Percentiles rank a stretch among this genome's conserved stretches.
phyloP scores from a whole-genome alignment of 768 basidiomycete genomes.

The Xanthoconium purpureum region DNA sequence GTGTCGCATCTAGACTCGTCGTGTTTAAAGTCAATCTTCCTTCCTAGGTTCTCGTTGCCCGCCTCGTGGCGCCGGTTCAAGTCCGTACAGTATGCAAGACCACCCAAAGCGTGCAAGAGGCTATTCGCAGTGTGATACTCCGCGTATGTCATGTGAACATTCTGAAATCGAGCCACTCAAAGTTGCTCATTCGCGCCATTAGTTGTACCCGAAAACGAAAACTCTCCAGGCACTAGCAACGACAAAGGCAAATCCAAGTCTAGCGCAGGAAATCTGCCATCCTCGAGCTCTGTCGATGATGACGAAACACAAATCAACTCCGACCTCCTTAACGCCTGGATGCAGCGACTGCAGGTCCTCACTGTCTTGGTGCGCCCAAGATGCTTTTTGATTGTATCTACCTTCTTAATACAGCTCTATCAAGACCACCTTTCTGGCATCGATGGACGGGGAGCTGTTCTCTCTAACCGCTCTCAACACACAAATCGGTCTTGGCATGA shows the following conservation, averaged over 20 bases:
- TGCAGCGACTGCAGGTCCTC: slow-evolving; percentile 26
- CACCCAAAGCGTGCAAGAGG: neutral
- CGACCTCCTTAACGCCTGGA: slow-evolving; percentile 24
- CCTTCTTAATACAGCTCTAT: neutral
- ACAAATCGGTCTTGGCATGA: slow-evolving; percentile 8
- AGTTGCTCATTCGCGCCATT: neutral
- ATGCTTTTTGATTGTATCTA: neutral
- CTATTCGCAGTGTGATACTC: slow-evolving; percentile 3
- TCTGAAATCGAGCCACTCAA: neutral
- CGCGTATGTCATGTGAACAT: slow-evolving; percentile 14
- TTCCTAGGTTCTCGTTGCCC: neutral
- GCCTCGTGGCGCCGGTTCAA: slow-evolving; percentile 1
- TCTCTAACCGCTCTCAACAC: slow-evolving; percentile 24
- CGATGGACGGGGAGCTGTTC: slow-evolving; percentile 30
- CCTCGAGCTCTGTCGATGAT: neutral
- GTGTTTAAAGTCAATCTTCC: neutral
- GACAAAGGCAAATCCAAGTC: slow-evolving; percentile 7
- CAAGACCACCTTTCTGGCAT: slow-evolving; percentile 30
- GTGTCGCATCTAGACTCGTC: no score
- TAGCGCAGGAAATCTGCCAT: neutral
- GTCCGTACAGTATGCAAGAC: neutral
- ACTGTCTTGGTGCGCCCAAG: slow-evolving; percentile 26
- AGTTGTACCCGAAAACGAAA: slow-evolving; percentile 3
- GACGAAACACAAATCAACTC: slow-evolving; percentile 13
- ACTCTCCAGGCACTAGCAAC: slow-evolving; percentile 3